Evolutionary conservation across 169 alveolate genomes (phyloP).

Genomic region (Pseudocohnilembus persalinus): DNA sequence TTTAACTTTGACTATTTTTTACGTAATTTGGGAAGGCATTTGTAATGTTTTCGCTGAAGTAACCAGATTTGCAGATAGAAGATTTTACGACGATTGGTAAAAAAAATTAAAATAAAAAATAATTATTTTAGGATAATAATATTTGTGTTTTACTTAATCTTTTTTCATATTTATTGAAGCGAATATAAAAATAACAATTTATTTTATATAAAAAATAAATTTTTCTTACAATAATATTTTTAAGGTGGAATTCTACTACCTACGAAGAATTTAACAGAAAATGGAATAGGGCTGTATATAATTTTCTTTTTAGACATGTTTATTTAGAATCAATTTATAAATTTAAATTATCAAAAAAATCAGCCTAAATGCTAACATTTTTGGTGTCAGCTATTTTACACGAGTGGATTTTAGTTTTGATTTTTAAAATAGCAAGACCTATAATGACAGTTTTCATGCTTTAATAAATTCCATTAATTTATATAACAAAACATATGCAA

Average conservation of each 20-base stretch:
- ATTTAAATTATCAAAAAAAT: constrained; percentile 22
- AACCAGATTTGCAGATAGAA: constrained; percentile 50
- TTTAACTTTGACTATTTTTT: constrained; percentile 25
- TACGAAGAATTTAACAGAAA: constrained; percentile 55
- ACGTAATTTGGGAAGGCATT: constrained; percentile 37
- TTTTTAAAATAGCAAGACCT: constrained; percentile 31
- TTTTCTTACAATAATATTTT: no score
- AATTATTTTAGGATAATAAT: no score
- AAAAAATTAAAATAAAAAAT: no score
- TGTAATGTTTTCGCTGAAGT: constrained; percentile 54
- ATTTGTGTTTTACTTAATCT: no score
- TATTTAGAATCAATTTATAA: constrained; percentile 44
- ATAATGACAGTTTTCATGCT: constrained; percentile 36
- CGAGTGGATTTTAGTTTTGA: constrained; percentile 31
- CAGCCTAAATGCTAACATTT: constrained; percentile 21
- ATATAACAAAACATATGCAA: constrained; percentile 10
- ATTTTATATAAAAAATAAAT: no score
- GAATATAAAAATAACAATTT: no score
- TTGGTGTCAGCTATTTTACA: constrained; percentile 37
- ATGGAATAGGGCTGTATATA: constrained; percentile 58
- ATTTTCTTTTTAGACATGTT: constrained; percentile 48
- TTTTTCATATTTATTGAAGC: no score
- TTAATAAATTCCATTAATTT: constrained; percentile 26
- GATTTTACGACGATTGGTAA: constrained; percentile 50
- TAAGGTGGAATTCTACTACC: constrained; percentile 52